Conservation (phyloP, 1,284 basidiomycete species). For the Cutaneotrichosporon dermatis region DNA sequence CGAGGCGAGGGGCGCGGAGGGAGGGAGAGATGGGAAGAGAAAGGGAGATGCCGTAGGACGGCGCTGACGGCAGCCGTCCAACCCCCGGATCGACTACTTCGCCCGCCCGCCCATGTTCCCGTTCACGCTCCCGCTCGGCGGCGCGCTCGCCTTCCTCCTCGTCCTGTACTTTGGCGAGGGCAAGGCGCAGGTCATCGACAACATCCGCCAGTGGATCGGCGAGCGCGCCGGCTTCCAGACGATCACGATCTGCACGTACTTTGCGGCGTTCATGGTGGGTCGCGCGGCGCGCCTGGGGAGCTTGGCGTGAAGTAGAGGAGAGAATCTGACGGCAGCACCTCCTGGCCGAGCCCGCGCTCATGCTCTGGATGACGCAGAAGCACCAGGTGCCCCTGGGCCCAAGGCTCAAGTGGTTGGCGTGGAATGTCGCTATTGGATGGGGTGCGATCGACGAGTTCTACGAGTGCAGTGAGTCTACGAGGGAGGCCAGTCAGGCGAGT, state of each 20-base stretch:
- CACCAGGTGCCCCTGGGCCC: conserved; percentile 15
- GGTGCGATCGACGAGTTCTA: conserved; percentile 33
- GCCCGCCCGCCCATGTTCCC: conserved; percentile 27
- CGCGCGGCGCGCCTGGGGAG: too few species aligned
- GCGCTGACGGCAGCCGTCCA: conserved; percentile 11
- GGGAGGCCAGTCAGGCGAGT: too few species aligned
- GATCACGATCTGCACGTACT: conserved; percentile 16
- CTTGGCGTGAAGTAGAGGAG: background rate
- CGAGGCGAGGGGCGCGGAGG: too few species aligned
- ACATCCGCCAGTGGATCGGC: background rate
- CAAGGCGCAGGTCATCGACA: background rate
- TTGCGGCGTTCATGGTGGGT: conserved; percentile 33
- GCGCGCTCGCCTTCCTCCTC: conserved; percentile 18
- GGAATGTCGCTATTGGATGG: conserved; percentile 28
- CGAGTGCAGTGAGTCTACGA: conserved; percentile 31
- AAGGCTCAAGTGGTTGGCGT: conserved; percentile 31
- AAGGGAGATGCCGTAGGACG: too few species aligned
- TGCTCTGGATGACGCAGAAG: conserved; percentile 4
- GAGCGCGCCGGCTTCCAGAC: conserved; percentile 11
- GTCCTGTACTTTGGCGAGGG: conserved; percentile 14
- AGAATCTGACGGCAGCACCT: conserved; percentile 7
- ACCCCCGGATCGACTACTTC: conserved; percentile 26
- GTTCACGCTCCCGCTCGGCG: conserved; percentile 17
- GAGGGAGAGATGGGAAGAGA: too few species aligned
- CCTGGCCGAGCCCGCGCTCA: conserved; percentile 6